Base-by-base conservation (phyloP, 1,284 basidiomycete species). In the Calocybe gambosa region DNA sequence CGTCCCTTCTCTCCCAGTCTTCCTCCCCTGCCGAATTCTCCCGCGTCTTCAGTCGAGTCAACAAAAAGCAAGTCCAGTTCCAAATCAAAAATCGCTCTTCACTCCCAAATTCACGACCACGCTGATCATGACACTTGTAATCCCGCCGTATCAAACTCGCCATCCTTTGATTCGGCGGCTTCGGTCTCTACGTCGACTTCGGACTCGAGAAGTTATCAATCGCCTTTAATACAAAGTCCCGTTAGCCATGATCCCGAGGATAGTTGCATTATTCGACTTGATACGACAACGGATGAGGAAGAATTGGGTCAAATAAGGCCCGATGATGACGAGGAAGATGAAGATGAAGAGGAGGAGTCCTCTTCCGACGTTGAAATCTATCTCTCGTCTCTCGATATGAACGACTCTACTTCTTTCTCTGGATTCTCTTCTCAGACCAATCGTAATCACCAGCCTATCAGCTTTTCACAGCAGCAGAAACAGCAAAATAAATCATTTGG, bases 361-460 rank as follows among this genome's bases (percentile, higher is more conserved):
- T 61, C 62, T 20, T 62, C 62, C 10, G 63, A 63, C 15, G 56
- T 65, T 35, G 64, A 66, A 49, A 65, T 65, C 15, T 64, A 63
- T 43, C 54, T 66, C 36, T 57, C 57, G 42, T 57, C 58, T 39
- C 58, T 62, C 26, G 58, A 56, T 37, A 51, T 62, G 42, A 54
- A 61, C 50, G 55, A 62, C 50, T 50, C 50, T 31, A 31, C 46
- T n/a, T 35, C 52, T 41, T 41, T 35, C 4, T 34, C 40, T 26
- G 26, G 25, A 29, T 15, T 18, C 39, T 31, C 39, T 23, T 13
- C 33, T 6, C 33, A 35, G 12, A 5, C 16, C 13, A 5, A 10
- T 39, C 19, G 35, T 31, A 33, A 34, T 37, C 46, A 15, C 3
- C 39, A 40, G 39, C 25, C 39, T 41, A 26, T 41, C 26, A 26